phyloP scores from a whole-genome alignment of 805 yeast genomes.

The Millerozyma miso region DNA sequence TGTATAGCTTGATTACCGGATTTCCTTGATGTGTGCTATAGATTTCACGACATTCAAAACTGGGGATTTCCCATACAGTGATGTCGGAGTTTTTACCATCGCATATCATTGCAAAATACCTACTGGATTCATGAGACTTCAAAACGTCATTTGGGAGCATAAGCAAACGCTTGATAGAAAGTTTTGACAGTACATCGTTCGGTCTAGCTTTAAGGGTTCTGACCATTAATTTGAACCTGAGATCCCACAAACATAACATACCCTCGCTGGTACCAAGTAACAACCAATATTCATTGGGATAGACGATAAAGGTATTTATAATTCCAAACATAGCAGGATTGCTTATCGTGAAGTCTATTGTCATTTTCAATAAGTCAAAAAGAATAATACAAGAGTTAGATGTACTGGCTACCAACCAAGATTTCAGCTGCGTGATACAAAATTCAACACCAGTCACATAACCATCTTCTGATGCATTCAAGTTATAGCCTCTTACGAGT shows the following conservation, averaged over 20 bases:
- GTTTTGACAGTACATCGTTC: conserved; percentile 5
- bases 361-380: conserved; percentile 59
- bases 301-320: conserved; percentile 56
- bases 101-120: conserved; percentile 9
- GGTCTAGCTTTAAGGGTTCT: conserved; percentile 57
- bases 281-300: conserved; percentile 55
- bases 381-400: conserved; percentile 47
- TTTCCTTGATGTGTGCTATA: conserved; percentile 15
- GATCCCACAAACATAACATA: conserved; percentile 74
- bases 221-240: conserved; percentile 58
- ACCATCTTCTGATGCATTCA: conserved; percentile 31
- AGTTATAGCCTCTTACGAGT: conserved; percentile 38
- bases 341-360: conserved; percentile 34
- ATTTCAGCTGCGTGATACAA: conserved; percentile 33
- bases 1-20: conserved; percentile 21
- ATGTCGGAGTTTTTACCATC: conserved; percentile 42
- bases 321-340: conserved; percentile 66
- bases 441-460: conserved; percentile 44
- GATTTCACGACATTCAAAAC: conserved; percentile 48
- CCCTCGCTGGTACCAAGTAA: conserved; percentile 76
- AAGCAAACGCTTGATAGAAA: conserved; percentile 47
- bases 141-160: conserved; percentile 39
- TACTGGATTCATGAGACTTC: conserved; percentile 13
- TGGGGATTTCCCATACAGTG: conserved; percentile 73
- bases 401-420: conserved; percentile 49